Evolutionary conservation across 164 flowering plant genomes (phyloP).

Genomic region (Vitis labrusca): DNA sequence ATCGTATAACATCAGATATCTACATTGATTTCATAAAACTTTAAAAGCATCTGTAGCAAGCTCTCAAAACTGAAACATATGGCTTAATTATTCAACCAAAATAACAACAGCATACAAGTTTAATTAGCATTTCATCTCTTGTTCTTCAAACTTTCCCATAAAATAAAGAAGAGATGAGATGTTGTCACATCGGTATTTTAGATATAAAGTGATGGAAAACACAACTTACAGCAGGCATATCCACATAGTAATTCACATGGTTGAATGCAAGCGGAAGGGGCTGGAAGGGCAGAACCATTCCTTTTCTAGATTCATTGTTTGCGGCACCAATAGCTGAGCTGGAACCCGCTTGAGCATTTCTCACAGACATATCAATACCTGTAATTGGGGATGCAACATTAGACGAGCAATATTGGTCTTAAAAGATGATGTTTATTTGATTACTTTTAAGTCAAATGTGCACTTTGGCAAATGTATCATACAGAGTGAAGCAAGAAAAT

Average conservation of each 20-base stretch:
- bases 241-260: slow-evolving; percentile 21
- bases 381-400: slow-evolving; percentile 7
- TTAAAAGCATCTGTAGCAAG: too few species aligned
- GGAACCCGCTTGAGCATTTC: slow-evolving; percentile 7
- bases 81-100: too few species aligned
- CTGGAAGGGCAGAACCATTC: slow-evolving; percentile 69
- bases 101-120: too few species aligned
- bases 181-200: too few species aligned
- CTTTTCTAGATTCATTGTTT: slow-evolving; percentile 23
- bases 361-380: slow-evolving; percentile 9
- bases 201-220: not conserved
- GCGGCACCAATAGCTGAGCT: slow-evolving; percentile 10
- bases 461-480: too few species aligned
- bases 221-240: slow-evolving; percentile 66
- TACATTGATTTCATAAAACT: too few species aligned
- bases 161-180: not conserved
- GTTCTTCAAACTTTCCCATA: not conserved
- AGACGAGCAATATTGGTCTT: not conserved
- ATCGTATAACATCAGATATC: too few species aligned
- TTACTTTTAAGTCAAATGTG: too few species aligned
- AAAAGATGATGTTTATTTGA: too few species aligned
- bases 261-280: slow-evolving; percentile 56
- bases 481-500: too few species aligned
- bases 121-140: too few species aligned
- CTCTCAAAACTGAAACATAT: too few species aligned